Base-by-base conservation (phyloP, 352 stramenopile genomes). In the Globisporangium spinosum region DNA sequence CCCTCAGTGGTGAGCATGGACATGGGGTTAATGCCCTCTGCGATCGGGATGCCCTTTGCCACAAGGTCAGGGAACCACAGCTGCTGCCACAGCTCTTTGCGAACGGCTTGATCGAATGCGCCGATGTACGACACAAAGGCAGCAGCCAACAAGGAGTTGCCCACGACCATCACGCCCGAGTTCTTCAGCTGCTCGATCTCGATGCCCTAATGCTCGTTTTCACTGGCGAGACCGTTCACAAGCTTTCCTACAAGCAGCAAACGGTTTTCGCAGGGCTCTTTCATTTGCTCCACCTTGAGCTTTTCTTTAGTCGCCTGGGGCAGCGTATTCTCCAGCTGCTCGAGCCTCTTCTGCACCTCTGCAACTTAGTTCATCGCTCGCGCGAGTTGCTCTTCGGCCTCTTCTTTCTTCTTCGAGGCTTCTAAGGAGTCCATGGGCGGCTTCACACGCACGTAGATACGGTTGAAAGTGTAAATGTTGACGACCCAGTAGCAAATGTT, bases 371-470 rank as follows among this genome's bases (percentile, higher is more conserved):
- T 88, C 77, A 98, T 96, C 1, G 97, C 97, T 8, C 79, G 77
- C 17, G 88, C 91, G 3, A 99, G 82, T 64, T 95, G 94, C 49
- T 96, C 92, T 57, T 98, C 92, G 0, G 95, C 95, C 54, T 97
- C 90, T 53, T 93, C 89, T 75, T 96, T 96, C 70, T 95, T 97
- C 67, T 89, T 94, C 12, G 97, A 98, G 23, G 85, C 90, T 70
- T 99, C 95, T 4, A 99, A 84, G 45, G 91, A 97, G 70, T 99
- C 96, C 96, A 99, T 99, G 0, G 99, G 85, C 53, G 97, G 97
- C 75, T 99, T 99, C 5, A 99, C 97, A 69, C 98, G 98, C 47
- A 99, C 96, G 80, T 99, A 99, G 70, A 99, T 99, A 35, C 97
- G 85, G 78, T 99, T 99, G 79, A 98, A 99, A 27, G 89, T 97